Base-by-base conservation (phyloP, 768 basidiomycete species). In the Lactarius akahatsu region DNA sequence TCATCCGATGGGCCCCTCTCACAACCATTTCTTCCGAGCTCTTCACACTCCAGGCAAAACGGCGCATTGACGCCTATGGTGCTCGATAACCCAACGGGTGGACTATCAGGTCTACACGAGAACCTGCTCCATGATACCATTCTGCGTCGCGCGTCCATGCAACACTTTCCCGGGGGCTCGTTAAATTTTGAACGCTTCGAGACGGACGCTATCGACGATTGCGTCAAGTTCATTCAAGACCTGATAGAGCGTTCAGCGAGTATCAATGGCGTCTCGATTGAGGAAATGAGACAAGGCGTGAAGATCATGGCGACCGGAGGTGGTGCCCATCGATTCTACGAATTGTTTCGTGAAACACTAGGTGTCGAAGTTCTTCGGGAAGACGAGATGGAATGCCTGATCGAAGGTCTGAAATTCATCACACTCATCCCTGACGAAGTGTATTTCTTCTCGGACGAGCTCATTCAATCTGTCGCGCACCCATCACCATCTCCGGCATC, bases 381-480 rank as follows among this genome's bases (percentile, higher is more conserved):
- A 77, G 97, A 98, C 76, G 97, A 99, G 83, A 98, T 99, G 97
- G 96, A 94, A 79, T 98, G 97, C 73, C 78, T 98, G 74, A 98
- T 98, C 71, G 90, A 94, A 72, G 97, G 97, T 34, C 82, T 99
- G 74, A 91, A 93, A 77, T 99, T 99, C 79, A 90, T 98, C 76
- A 90, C 91, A 41, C 88, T 91, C 76, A 96, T 99, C 67, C 96
- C 96, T 40, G 89, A 94, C 78, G 97, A 99, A 79, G 96, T 93
- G 34, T 99, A 98, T 79, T 98, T 89, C 82, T 98, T 98, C 79
- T 97, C 95, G 62, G 96, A 99, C 77, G 92, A 98, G 78, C 86
- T 98, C 72, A 96, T 98, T 63, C 90, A 91, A 74, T 82, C 80
- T 59, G 76, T 82, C 61, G 81, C 82, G 15, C 82, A 82, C 68